These are phyloP conservation scores for Hemileia vastatrix DNA, from an alignment of 1,284 basidiomycete genomes.

Conservation along the genomic window DNA sequence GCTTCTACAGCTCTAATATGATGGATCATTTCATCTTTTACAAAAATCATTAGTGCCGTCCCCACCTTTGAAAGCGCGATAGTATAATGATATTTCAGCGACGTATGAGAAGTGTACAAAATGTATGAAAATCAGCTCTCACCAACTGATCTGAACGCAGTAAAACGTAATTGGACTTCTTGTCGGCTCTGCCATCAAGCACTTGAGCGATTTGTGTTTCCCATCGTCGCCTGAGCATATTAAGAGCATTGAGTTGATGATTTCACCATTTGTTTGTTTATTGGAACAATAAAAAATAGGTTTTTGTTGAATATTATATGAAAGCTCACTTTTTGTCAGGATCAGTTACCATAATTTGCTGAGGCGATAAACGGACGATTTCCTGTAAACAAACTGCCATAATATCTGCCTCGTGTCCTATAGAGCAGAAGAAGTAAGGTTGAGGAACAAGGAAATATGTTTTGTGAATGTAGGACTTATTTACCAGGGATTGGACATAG, in stretches of 20 bases:
- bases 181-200: constrained; percentile 59
- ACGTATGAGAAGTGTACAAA: too few relatives aligned
- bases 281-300: background rate
- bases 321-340: constrained; percentile 69
- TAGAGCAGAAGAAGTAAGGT: constrained; percentile 10
- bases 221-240: constrained; percentile 61
- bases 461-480: background rate
- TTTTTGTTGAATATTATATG: too few relatives aligned
- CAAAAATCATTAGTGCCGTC: constrained; percentile 76
- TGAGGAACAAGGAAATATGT: constrained; percentile 29
- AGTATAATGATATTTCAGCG: too few relatives aligned
- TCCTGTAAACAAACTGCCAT: constrained; percentile 94
- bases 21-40: constrained; percentile 63
- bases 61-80: constrained; percentile 65
- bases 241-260: background rate
- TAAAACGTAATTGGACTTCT: constrained; percentile 66
- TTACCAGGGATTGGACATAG: constrained; percentile 50
- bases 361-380: constrained; percentile 90
- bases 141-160: constrained; percentile 82
- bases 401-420: constrained; percentile 62
- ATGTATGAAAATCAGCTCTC: too few relatives aligned
- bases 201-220: constrained; percentile 71
- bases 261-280: background rate
- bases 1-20: constrained; percentile 85
- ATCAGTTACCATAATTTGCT: constrained; percentile 89